Evolutionary conservation across 1,284 basidiomycete species (phyloP), one percentile per base, ranked within the genome.

Genomic region (Ustilago tritici): DNA sequence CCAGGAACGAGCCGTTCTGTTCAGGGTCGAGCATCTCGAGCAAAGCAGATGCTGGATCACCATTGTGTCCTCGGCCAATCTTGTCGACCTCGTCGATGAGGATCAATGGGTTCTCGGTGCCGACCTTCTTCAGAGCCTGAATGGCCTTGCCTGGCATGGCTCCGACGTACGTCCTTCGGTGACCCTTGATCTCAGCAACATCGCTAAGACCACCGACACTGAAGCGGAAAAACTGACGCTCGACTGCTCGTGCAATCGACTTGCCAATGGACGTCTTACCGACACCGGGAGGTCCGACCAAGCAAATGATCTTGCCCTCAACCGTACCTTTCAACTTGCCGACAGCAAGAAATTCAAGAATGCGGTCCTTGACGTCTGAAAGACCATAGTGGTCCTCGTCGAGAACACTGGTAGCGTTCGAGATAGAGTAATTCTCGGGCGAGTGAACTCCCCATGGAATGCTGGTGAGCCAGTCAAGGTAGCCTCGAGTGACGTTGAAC

Each of bases 11-110:
- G 31, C 92, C 92, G 87, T 99, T 99, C 88, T 99, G 96, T 87
- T 99, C 96, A 0, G 96, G 96, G 86, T 99, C 96, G 58, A 99
- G 89, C 95, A 98, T 98, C 88, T 99, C 96, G 52, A 99, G 88
- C 60, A 99, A 87, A 0, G 96, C 96, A 75, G 93, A 95, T 0
- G 94, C 91, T 4, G 97, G 97, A 87, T 99, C 97, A 2, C 96
- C 96, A 82, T 98, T 97, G 85, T 94, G 92, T 0, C 95, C 88
- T 32, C 89, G 94, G n/a, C 95, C 95, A 72, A 99, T 95, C 90
- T 99, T 99, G 89, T 99, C 96, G 31, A 99, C 94, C 87, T 99
- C 96, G 83, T 99, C 96, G 77, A 99, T 98, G 57, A 99, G 88
- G 19, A 88, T 84, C 19, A 99, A 89, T 0, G 96, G 96, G 86